These are phyloP conservation scores for Ceratocystis diversiconidia DNA, from an alignment of 2,329 filamentous ascomycete species.

Conservation along the genomic window DNA sequence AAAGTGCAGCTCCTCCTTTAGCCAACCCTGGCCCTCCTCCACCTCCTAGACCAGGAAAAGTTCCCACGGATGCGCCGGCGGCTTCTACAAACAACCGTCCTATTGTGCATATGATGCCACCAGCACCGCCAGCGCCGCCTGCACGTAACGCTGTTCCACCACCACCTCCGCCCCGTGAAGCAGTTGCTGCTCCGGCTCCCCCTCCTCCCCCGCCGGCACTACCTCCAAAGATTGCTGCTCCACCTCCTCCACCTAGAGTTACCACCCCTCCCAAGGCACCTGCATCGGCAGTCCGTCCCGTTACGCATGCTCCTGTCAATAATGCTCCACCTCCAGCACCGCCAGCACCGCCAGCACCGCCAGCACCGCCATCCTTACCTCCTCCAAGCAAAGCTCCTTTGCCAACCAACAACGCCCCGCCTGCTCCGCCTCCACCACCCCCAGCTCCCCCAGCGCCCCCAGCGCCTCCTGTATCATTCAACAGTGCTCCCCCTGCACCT, in stretches of 20 bases:
- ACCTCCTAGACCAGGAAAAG: constrained; percentile 15
- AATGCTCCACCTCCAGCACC: constrained; percentile 16
- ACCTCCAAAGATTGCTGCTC: constrained; percentile 10
- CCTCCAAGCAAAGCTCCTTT: not conserved
- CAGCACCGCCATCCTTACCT: constrained; percentile 8
- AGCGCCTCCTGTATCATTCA: constrained; percentile 44
- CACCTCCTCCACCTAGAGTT: constrained; percentile 11
- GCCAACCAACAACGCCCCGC: constrained; percentile 14
- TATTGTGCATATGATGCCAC: constrained; percentile 13
- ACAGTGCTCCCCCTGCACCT: constrained; percentile 54
- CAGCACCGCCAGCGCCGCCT: constrained; percentile 14
- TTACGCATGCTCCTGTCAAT: not conserved
- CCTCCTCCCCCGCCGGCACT: constrained; percentile 26
- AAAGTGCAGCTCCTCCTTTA: constrained; percentile 5
- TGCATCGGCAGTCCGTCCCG: constrained; percentile 1
- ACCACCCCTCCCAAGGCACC: constrained; percentile 7
- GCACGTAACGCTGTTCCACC: constrained; percentile 18
- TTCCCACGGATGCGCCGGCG: constrained; percentile 5
- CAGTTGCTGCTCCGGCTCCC: constrained; percentile 22
- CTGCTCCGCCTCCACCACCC: constrained; percentile 18
- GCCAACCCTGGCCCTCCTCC: constrained; percentile 17
- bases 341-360: constrained; percentile 20
- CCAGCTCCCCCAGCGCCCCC: constrained; percentile 18
- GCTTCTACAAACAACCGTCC: constrained; percentile 19
- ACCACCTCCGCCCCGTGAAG: constrained; percentile 22